A percentile compares a stretch with the other conserved stretches of the same genome.
Conservation (phyloP, 768 basidiomycete species). For the Floccularia luteovirens region DNA sequence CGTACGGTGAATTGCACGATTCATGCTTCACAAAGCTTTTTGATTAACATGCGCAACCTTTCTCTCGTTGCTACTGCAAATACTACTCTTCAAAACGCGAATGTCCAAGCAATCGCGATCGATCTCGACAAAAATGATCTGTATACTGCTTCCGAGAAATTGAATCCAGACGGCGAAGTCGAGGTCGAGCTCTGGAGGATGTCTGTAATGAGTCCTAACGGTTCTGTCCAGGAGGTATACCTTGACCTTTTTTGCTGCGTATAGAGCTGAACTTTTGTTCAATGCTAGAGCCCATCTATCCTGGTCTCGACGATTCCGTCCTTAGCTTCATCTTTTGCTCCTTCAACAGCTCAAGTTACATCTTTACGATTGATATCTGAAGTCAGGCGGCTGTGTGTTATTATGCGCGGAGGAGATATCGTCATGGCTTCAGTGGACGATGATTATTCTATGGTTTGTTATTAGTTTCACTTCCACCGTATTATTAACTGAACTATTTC, state of each 20-base stretch:
- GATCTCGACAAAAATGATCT: constrained; percentile 58
- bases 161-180: constrained; percentile 38
- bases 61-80: constrained; percentile 26
- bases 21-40: background rate
- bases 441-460: constrained; percentile 34
- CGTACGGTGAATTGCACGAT: too few species aligned
- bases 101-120: constrained; percentile 40
- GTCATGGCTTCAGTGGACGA: constrained; percentile 54
- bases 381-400: constrained; percentile 51
- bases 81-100: constrained; percentile 19
- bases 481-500: constrained; percentile 6
- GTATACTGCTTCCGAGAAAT: constrained; percentile 50
- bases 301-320: constrained; percentile 30
- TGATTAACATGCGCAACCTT: constrained; percentile 46
- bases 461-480: constrained; percentile 10
- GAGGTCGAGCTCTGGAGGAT: constrained; percentile 54
- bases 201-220: constrained; percentile 11
- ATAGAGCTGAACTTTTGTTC: background rate
- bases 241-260: constrained; percentile 2
- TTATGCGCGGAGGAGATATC: constrained; percentile 81
- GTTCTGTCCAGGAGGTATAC: constrained; percentile 12
- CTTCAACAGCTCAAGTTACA: constrained; percentile 37
- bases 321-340: constrained; percentile 16
- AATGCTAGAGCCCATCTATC: constrained; percentile 13
- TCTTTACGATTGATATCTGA: constrained; percentile 70